These are phyloP conservation scores for Zygosaccharomyces pseudorouxii DNA, from an alignment of 805 yeast genomes.

Conservation along the genomic window DNA sequence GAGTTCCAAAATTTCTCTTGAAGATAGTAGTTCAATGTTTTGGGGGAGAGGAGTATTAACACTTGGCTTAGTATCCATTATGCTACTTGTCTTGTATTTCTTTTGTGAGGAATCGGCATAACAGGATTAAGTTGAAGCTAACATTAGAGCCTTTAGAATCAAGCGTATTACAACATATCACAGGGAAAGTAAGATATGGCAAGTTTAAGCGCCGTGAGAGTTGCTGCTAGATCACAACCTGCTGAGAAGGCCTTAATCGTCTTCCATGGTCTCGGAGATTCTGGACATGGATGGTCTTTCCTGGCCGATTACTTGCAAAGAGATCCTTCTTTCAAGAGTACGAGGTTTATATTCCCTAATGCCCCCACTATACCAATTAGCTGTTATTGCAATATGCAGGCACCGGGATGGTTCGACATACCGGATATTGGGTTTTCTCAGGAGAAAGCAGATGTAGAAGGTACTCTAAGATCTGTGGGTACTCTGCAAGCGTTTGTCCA, in stretches of 20 bases:
- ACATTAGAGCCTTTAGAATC: background rate
- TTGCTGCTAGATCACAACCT: constrained; percentile 31
- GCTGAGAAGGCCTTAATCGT: constrained; percentile 67
- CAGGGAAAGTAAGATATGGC: constrained; percentile 7
- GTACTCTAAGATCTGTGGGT: constrained; percentile 49
- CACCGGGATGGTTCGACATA: constrained; percentile 90
- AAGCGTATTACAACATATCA: background rate
- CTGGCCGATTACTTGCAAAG: constrained; percentile 58
- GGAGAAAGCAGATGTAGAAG: constrained; percentile 45
- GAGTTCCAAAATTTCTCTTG: constrained; percentile 23
- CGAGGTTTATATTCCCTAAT: constrained; percentile 81
- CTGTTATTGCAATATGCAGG: constrained; percentile 55
- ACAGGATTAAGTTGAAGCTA: background rate
- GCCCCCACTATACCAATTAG: constrained; percentile 76
- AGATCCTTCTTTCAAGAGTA: constrained; percentile 45
- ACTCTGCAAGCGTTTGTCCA: constrained; percentile 44
- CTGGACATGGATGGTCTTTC: constrained; percentile 87
- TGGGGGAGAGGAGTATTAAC: constrained; percentile 20
- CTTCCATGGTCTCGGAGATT: constrained; percentile 88
- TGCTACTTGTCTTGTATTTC: background rate
- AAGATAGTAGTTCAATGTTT: constrained; percentile 22
- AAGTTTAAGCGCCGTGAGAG: constrained; percentile 29
- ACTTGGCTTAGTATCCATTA: background rate
- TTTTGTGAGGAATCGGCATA: background rate
- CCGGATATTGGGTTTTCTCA: constrained; percentile 45